Evolutionary conservation across 352 stramenopile species (phyloP).

Genomic region (Globisporangium apiculatum): DNA sequence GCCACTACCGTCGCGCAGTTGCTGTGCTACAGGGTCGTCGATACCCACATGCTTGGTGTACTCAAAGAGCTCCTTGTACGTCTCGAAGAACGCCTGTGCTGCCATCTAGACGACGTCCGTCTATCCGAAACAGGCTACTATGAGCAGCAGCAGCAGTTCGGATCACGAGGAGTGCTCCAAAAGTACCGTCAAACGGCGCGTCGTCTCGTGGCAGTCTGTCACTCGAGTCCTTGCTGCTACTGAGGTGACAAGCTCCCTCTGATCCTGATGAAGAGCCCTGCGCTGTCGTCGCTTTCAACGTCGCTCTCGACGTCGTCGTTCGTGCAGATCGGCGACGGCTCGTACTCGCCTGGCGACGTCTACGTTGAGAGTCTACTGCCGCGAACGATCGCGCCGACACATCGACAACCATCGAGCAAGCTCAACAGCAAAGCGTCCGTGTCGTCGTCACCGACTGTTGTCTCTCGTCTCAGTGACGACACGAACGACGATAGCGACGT

Average conservation of each 20-base stretch:
- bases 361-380: constrained; percentile 55
- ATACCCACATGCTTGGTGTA: constrained; percentile 46
- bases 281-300: constrained; percentile 12
- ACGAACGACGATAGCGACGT: constrained; percentile 8
- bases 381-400: constrained; percentile 12
- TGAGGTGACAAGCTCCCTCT: too few relatives aligned
- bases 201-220: too few relatives aligned
- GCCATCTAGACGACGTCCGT: not conserved
- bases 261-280: constrained; percentile 13
- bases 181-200: too few relatives aligned
- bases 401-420: not conserved
- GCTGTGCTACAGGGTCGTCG: constrained; percentile 4
- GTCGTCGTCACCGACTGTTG: not conserved
- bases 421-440: not conserved
- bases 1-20: constrained; percentile 6
- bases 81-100: constrained; percentile 40
- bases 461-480: not conserved
- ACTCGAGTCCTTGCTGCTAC: not conserved
- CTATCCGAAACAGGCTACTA: not conserved
- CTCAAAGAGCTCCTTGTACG: constrained; percentile 58
- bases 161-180: too few relatives aligned
- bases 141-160: not conserved
- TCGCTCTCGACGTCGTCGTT: constrained; percentile 24
- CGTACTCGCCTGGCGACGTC: constrained; percentile 48
- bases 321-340: constrained; percentile 44